Conservation (phyloP, 1,284 basidiomycete species). For the Irpex sp. region DNA sequence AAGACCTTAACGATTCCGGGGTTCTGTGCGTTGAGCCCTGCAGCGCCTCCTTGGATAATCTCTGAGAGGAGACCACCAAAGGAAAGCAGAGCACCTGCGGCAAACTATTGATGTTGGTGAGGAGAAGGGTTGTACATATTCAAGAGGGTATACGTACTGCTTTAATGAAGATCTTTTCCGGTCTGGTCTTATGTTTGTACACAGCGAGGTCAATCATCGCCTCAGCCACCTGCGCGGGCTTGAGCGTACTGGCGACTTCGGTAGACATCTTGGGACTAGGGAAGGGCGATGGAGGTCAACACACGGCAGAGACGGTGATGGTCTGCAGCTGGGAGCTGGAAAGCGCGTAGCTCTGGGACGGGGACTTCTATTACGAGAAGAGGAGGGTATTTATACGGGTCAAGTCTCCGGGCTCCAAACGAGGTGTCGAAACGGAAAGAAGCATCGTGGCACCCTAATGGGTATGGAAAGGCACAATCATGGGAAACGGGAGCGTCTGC, state of each 20-base stretch:
- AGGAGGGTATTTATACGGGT: neutral
- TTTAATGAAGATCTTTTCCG: conserved; percentile 61
- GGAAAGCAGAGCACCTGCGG: conserved; percentile 68
- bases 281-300: neutral
- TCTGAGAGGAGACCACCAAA: conserved; percentile 67
- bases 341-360: neutral
- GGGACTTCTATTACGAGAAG: neutral
- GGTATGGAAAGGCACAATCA: neutral
- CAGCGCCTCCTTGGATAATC: conserved; percentile 58
- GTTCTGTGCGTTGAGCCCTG: conserved; percentile 45
- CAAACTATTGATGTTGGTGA: conserved; percentile 37
- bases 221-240: conserved; percentile 55
- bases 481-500: neutral
- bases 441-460: neutral
- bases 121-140: neutral
- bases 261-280: conserved; percentile 18
- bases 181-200: conserved; percentile 59
- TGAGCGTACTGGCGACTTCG: conserved; percentile 50
- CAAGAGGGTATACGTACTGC: conserved; percentile 42
- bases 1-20: conserved; percentile 67
- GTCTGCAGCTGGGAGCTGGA: neutral
- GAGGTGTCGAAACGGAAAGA: neutral
- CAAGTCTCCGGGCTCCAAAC: neutral
- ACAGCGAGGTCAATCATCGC: conserved; percentile 55
- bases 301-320: neutral